A percentile compares a stretch with the other conserved stretches of the same genome.
Conservation (phyloP, 805 yeast genomes). For the Spathaspora girioi region DNA sequence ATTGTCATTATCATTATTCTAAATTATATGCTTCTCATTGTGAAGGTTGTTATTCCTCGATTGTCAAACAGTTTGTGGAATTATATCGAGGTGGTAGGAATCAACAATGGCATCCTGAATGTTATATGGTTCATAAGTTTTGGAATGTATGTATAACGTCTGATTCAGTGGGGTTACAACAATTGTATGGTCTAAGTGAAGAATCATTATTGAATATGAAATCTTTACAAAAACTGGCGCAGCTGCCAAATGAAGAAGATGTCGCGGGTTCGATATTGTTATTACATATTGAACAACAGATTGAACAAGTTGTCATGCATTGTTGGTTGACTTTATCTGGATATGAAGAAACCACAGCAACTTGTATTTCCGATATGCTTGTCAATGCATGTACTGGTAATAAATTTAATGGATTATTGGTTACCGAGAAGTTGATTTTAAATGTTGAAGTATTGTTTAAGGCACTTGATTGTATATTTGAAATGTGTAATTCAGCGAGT, state of each 20-base stretch:
- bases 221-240: background rate
- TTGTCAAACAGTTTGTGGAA: conserved; percentile 91
- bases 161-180: conserved; percentile 49
- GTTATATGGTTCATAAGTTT: conserved; percentile 95
- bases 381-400: conserved; percentile 75
- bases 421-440: conserved; percentile 69
- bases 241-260: conserved; percentile 2
- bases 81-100: conserved; percentile 84
- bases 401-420: conserved; percentile 59
- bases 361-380: conserved; percentile 87
- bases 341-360: conserved; percentile 87
- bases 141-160: conserved; percentile 86
- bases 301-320: conserved; percentile 54
- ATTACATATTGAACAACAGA: conserved; percentile 55
- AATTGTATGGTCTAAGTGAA: conserved; percentile 10
- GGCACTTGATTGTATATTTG: conserved; percentile 57
- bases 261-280: conserved; percentile 31
- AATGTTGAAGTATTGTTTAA: conserved; percentile 73
- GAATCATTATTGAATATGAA: conserved; percentile 5
- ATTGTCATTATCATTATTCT: conserved; percentile 92
- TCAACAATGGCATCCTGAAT: conserved; percentile 99
- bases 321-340: conserved; percentile 87
- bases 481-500: conserved; percentile 13
- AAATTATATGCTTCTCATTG: conserved; percentile 80
- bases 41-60: conserved; percentile 90